Conservation (phyloP, 202 grass and related monocot genomes). For the Eragrostis tef region DNA sequence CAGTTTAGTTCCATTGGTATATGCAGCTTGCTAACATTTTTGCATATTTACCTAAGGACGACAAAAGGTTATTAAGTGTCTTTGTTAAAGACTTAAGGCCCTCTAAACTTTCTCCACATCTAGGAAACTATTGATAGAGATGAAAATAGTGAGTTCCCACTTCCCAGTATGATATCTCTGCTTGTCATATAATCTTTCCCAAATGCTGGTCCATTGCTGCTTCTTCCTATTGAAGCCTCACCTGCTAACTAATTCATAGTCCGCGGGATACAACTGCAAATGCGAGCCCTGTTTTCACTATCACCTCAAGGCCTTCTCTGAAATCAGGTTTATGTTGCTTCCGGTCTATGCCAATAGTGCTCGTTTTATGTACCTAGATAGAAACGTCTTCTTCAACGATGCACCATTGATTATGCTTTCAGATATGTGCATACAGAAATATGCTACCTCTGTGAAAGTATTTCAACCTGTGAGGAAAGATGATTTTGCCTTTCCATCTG, state of each 20-base stretch:
- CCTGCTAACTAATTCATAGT: background rate
- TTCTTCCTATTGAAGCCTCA: background rate
- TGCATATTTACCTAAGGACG: background rate
- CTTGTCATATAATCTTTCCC: background rate
- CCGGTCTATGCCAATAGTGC: background rate
- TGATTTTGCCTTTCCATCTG: background rate
- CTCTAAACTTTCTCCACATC: background rate
- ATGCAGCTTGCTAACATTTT: background rate
- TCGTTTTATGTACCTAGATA: background rate
- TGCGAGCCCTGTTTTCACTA: background rate
- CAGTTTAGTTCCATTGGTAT: background rate
- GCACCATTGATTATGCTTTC: background rate
- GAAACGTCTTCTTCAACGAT: too few species aligned
- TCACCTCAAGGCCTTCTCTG: background rate
- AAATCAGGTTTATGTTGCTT: background rate
- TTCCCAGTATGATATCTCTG: background rate
- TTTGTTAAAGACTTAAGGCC: background rate
- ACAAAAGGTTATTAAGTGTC: too few species aligned
- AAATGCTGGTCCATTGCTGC: background rate
- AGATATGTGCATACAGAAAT: constrained; percentile 2
- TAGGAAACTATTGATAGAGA: constrained; percentile 6
- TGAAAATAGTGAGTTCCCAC: background rate
- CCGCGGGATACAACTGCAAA: background rate
- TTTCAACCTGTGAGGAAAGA: background rate
- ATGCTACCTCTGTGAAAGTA: background rate